Evolutionary conservation across 768 basidiomycete species (phyloP), one percentile per base, ranked within the genome.

Genomic region (Chiua virens): DNA sequence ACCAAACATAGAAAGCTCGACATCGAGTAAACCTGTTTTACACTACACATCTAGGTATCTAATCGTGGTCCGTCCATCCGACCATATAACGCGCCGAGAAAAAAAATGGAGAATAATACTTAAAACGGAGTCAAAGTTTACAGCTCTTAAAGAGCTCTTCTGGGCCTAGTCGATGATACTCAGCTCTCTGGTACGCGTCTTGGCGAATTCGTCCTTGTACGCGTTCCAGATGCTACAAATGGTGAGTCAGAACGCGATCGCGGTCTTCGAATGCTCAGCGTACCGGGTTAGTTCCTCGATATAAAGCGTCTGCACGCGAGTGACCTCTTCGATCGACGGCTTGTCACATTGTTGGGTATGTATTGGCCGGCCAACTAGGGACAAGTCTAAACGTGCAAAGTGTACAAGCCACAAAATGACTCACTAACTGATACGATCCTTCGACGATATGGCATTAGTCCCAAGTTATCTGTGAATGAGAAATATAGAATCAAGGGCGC

Each of bases 361-460:
- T 35, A 99, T 92, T 2, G 97, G 97, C 45, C 82, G 81, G 3
- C 97, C 97, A 59, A 96, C 94, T 97, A 47, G 17, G 4, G 32
- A 43, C 11, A 18, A 17, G 25, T 45, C n/a, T 23, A 34, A 46
- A 8, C 20, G 21, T 23, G 45, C 23, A 9, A 4, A 28, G 42
- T 36, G 8, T 15, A 5, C 10, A 2, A 5, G 21, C 14, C 3
- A 18, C 11, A 8, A 10, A 39, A 39, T 18, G 40, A 90, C 94
- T 81, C 64, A 95, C 94, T 85, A 59, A 98, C 97, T 52, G 91
- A 88, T n/a, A 98, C 89, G 53, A 99, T 98, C 36, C 86, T 87
- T 61, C 91, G 84, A 32, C 97, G 86, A 68, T 96, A 98, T 2
- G 97, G 97, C 85, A 99, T 87, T 52, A 99, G 70, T 2, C 97